Conservation (phyloP, 768 basidiomycete species). For the Tulasnella sp. region DNA sequence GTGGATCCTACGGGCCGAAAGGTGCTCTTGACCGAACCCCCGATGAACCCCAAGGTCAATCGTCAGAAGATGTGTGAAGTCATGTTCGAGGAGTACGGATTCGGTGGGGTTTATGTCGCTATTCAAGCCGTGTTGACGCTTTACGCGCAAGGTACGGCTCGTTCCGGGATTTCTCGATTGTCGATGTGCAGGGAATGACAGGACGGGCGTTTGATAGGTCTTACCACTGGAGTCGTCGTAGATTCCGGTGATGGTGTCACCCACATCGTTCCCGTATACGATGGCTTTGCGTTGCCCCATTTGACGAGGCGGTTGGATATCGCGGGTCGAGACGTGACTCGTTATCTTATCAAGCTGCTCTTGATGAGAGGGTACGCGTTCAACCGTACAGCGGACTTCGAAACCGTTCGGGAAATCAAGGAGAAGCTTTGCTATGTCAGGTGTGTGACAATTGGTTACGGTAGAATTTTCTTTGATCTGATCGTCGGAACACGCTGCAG, state of each 20-base stretch:
- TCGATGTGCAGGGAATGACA: neutral
- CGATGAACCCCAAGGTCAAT: conserved; percentile 97
- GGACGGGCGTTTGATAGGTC: conserved; percentile 51
- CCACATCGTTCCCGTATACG: conserved; percentile 98
- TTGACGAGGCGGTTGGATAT: conserved; percentile 93
- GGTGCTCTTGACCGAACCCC: conserved; percentile 93
- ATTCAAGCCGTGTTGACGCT: conserved; percentile 98
- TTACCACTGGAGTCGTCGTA: conserved; percentile 97
- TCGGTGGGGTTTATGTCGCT: conserved; percentile 92
- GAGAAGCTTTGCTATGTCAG: conserved; percentile 98
- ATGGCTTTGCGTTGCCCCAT: conserved; percentile 93
- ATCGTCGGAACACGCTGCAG: conserved; percentile 42
- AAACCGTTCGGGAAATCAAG: conserved; percentile 98
- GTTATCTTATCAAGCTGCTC: conserved; percentile 98
- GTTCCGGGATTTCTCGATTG: neutral
- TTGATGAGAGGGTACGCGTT: conserved; percentile 99
- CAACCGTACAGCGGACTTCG: conserved; percentile 98
- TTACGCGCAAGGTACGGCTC: conserved; percentile 87
- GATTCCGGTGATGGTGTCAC: conserved; percentile 99
- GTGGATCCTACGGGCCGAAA: conserved; percentile 84
- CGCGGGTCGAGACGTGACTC: conserved; percentile 95
- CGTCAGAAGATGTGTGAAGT: conserved; percentile 92
- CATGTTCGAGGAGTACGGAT: conserved; percentile 99
- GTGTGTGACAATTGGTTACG: conserved; percentile 43
- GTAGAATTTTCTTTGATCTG: neutral